Evolutionary conservation across 805 yeast genomes (phyloP).

Genomic region (Candida boleticola): DNA sequence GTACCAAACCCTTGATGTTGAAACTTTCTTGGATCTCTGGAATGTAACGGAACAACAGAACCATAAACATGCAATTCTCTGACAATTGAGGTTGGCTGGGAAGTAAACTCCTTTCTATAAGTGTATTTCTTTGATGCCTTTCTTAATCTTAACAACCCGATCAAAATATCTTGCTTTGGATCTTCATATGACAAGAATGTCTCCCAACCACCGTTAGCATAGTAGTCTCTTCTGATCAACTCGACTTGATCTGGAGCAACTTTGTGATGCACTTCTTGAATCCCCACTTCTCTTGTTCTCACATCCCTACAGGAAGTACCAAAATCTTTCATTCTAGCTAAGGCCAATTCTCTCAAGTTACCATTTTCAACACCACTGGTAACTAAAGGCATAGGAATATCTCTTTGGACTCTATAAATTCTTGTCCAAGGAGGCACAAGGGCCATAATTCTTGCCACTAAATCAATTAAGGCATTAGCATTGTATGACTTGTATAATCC

Average conservation of each 20-base stretch:
- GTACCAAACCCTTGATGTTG: constrained; percentile 99
- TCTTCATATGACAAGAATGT: constrained; percentile 95
- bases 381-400: constrained; percentile 98
- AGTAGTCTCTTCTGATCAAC: constrained; percentile 89
- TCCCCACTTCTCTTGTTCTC: constrained; percentile 97
- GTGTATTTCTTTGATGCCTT: constrained; percentile 88
- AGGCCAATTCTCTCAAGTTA: constrained; percentile 88
- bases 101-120: constrained; percentile 80
- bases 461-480: constrained; percentile 89
- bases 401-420: constrained; percentile 96
- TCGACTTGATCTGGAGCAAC: constrained; percentile 97
- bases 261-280: constrained; percentile 96
- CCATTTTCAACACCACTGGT: constrained; percentile 98
- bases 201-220: constrained; percentile 99
- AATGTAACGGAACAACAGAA: constrained; percentile 93
- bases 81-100: constrained; percentile 88
- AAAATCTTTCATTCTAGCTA: constrained; percentile 97
- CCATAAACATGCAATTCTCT: constrained; percentile 97
- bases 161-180: constrained; percentile 91
- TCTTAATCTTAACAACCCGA: constrained; percentile 85
- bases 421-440: constrained; percentile 99
- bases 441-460: constrained; percentile 94
- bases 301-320: constrained; percentile 96
- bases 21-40: constrained; percentile 95
- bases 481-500: constrained; percentile 93